Evolutionary conservation across 345 rosid genomes (phyloP), one percentile per base, ranked within the genome.

Genomic region (Euphorbia lathyris): DNA sequence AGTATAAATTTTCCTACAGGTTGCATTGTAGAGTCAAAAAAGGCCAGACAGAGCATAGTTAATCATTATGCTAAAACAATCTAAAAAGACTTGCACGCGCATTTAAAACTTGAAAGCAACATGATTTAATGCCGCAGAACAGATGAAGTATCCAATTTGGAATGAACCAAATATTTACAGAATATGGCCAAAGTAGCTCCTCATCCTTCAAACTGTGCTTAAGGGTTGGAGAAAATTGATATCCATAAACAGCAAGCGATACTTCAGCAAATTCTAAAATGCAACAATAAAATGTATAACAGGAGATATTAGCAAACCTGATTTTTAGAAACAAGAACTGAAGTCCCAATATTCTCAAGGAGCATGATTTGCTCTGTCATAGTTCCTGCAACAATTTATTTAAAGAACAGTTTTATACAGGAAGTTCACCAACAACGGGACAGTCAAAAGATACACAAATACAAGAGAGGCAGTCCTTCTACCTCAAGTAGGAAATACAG

Each of bases 311-410:
- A 40, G 30, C 58, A 72, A 70, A 91, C 97, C 97, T 94, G 99
- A 42, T 83, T 84, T 78, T 87, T 78, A 7, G 99, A 91, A 67
- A 91, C 99, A 69, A 86, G 93, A 77, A 95, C 92, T 3, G 99
- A 95, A 76, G 97, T 91, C 38, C 99, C 99, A 72, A 95, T 95
- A 75, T 95, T 95, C 84, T 95, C 99, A 34, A 91, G 96, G 76
- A 95, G 88, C 99, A 95, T 95, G 80, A 95, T 83, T 80, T 95
- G 99, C 83, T 95, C 97, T 5, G 97, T 80, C 78, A 82, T 65
- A 61, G 85, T 63, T 43, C 96, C 97, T 93, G 86, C 81, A 83
- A 66, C 42, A 6, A 72, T 36, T 34, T 26, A 68, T 76, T 58
- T 30, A 77, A 58, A 72, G 36, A 70, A 69, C 43, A 25, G 9